phyloP scores from a whole-genome alignment of 2,329 filamentous ascomycete species.

The Cercospora sesami region DNA sequence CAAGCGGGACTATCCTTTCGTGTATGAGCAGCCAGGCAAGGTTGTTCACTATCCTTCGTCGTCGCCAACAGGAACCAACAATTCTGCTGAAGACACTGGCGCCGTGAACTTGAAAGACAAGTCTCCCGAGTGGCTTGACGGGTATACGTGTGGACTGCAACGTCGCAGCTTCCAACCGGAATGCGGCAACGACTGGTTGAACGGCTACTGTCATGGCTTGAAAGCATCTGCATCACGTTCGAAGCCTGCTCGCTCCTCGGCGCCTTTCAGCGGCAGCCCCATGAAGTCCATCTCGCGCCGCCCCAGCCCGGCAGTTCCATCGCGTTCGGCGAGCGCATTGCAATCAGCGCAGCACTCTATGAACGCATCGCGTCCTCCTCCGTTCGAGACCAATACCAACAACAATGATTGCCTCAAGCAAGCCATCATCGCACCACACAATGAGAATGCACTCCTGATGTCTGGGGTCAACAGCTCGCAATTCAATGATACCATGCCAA shows the following conservation, averaged over 20 bases:
- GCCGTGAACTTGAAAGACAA: conserved; percentile 30
- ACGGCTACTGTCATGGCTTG: conserved; percentile 39
- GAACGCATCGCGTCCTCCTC: conserved; percentile 17
- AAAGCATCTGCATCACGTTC: conserved; percentile 2
- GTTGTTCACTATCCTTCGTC: conserved; percentile 8
- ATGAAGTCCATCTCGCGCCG: conserved; percentile 29
- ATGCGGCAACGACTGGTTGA: conserved; percentile 33
- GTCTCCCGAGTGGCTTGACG: conserved; percentile 37
- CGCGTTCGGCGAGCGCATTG: conserved; percentile 20
- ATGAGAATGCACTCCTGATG: conserved; percentile 38
- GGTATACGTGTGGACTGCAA: conserved; percentile 37
- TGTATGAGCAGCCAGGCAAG: conserved; percentile 32
- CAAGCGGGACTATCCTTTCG: conserved; percentile 34
- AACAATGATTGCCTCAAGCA: conserved; percentile 37
- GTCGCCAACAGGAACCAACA: conserved; percentile 22
- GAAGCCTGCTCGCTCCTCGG: neutral
- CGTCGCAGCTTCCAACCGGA: conserved; percentile 33
- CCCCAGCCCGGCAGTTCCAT: conserved; percentile 29
- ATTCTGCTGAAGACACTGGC: conserved; percentile 20
- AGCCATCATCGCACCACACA: conserved; percentile 35
- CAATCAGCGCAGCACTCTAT: conserved; percentile 15
- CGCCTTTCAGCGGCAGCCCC: conserved; percentile 31
- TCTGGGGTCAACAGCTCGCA: conserved; percentile 34
- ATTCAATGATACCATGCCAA: conserved; percentile 28
- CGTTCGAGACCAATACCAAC: conserved; percentile 29